Evolutionary conservation across 2,329 filamentous ascomycete species (phyloP), one percentile per base, ranked within the genome.

Genomic region (Xylaria arbuscula): DNA sequence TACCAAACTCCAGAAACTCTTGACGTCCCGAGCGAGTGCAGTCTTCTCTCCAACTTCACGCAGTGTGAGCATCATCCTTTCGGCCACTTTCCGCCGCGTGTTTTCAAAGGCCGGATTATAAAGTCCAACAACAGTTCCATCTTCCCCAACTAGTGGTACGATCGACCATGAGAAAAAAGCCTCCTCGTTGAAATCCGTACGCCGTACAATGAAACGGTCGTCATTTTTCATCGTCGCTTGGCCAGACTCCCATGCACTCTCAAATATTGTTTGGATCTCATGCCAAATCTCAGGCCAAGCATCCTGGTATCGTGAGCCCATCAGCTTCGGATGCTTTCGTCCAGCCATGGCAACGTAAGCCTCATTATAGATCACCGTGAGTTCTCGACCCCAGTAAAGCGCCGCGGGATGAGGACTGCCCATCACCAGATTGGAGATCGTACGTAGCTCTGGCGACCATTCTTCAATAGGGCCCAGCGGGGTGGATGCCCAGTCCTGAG

Each of bases 171-270:
- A 92, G 77, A 95, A 95, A 76, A 92, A 95, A 0, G 91, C 89
- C 76, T 96, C 93, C 78, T 97, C 92, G 1, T 93, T 80, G 69
- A 87, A 93, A 1, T 89, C 88, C 70, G 88, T 87, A 8, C 93
- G 87, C 55, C 86, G 83, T 38, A 96, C 86, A 74, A 94, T 93
- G 1, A 95, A 82, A 65, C 88, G 89, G 70, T 95, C 92, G 73
- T 96, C 93, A 72, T 94, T 90, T 78, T 94, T 95, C 91, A 94
- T 93, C 0, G 90, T 93, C 0, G 92, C 91, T 80, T 94, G 90
- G 0, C 92, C 93, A 4, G 89, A 91, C 47, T 86, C 80, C 78
- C 86, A 87, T 0, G 92, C 93, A 68, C 83, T 88, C 19, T 86
- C 83, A 71, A 96, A 92, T 0, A 92, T 85, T 1, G 89, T 89